Conservation (phyloP, 2,329 filamentous ascomycete species). For the Ascochyta pisi region DNA sequence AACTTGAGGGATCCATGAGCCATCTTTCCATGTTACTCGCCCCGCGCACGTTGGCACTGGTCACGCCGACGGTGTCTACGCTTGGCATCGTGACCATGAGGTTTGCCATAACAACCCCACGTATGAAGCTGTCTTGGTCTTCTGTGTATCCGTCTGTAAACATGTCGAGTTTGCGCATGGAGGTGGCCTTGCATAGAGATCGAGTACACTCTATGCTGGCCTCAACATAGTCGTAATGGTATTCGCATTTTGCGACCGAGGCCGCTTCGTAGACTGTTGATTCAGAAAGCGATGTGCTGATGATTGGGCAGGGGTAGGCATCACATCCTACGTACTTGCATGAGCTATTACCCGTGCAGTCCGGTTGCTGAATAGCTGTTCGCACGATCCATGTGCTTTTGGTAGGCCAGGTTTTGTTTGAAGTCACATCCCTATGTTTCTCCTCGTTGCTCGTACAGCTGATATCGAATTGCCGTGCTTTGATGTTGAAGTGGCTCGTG, state of each 20-base stretch:
- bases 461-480: constrained; percentile 37
- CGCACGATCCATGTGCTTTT: constrained; percentile 13
- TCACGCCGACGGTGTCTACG: constrained; percentile 28
- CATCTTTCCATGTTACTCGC: constrained; percentile 37
- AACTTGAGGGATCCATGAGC: constrained; percentile 29
- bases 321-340: constrained; percentile 12
- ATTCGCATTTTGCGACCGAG: constrained; percentile 28
- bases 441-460: constrained; percentile 29
- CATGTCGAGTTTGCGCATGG: constrained; percentile 31
- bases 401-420: constrained; percentile 7
- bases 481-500: constrained; percentile 29
- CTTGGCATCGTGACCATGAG: constrained; percentile 20
- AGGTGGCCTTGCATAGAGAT: constrained; percentile 22
- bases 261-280: not conserved
- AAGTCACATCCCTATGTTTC: not conserved
- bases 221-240: constrained; percentile 30
- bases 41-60: constrained; percentile 14
- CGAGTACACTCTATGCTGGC: constrained; percentile 28
- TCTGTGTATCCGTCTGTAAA: constrained; percentile 23
- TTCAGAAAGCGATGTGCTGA: constrained; percentile 23
- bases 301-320: constrained; percentile 29
- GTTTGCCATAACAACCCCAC: constrained; percentile 10
- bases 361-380: not conserved
- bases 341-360: not conserved
- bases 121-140: constrained; percentile 17